These are phyloP conservation scores for Solanum appendiculatum DNA, from an alignment of 257 asterid genomes.

Conservation along the genomic window DNA sequence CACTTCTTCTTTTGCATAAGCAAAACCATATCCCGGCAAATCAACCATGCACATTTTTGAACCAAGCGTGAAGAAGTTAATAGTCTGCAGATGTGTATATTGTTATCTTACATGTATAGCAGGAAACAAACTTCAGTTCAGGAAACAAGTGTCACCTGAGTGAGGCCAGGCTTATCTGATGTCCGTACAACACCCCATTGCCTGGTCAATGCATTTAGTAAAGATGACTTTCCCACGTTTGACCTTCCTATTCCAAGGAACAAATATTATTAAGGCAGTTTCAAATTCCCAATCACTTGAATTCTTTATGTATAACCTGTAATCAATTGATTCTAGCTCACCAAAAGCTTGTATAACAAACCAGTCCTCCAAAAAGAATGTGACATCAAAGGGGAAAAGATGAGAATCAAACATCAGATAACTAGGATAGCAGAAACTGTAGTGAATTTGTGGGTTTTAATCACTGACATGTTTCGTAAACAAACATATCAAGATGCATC, in stretches of 20 bases:
- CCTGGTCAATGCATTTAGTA: slow-evolving; percentile 81
- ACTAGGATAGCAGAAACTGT: not conserved
- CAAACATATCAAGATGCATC: not conserved
- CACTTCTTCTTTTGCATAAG: slow-evolving; percentile 93
- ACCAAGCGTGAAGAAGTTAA: slow-evolving; percentile 84
- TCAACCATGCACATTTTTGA: slow-evolving; percentile 77
- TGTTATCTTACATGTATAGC: slow-evolving; percentile 7
- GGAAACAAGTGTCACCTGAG: slow-evolving; percentile 52
- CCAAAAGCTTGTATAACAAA: not conserved
- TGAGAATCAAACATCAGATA: not conserved
- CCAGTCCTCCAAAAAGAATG: not conserved
- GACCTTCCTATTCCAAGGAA: slow-evolving; percentile 59
- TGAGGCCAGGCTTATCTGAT: slow-evolving; percentile 98
- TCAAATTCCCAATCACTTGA: not conserved
- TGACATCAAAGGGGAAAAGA: not conserved
- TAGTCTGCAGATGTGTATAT: slow-evolving; percentile 42
- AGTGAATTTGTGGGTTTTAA: not conserved
- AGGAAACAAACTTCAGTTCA: slow-evolving; percentile 1
- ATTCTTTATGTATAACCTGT: not conserved
- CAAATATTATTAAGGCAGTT: not conserved
- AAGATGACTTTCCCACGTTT: slow-evolving; percentile 93
- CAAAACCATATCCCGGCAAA: slow-evolving; percentile 99
- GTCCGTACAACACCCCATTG: slow-evolving; percentile 98
- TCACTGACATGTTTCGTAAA: not conserved
- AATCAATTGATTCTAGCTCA: not conserved